phyloP scores from a whole-genome alignment of 2,329 filamentous ascomycete species.

The Ophiognomonia clavigignenti-juglandacearum region DNA sequence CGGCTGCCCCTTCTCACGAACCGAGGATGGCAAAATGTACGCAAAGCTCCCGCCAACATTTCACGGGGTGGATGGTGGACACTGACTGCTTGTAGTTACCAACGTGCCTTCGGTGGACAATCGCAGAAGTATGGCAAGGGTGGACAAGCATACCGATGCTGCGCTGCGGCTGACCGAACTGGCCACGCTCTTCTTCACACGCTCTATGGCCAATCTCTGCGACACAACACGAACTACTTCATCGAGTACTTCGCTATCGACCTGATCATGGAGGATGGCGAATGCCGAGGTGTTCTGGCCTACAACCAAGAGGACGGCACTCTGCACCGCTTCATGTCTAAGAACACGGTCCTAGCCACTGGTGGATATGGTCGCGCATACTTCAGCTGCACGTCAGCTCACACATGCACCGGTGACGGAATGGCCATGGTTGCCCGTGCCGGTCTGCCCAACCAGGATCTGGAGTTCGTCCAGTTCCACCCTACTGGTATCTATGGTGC shows the following conservation, averaged over 20 bases:
- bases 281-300: constrained; percentile 92
- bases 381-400: constrained; percentile 96
- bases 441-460: constrained; percentile 96
- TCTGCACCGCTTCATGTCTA: constrained; percentile 91
- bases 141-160: constrained; percentile 96
- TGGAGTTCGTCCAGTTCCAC: constrained; percentile 99
- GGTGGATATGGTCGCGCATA: constrained; percentile 97
- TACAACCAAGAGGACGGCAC: constrained; percentile 99
- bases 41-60: constrained; percentile 22
- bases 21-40: constrained; percentile 91
- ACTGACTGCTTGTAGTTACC: constrained; percentile 58
- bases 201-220: constrained; percentile 92
- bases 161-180: constrained; percentile 92
- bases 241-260: constrained; percentile 98
- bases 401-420: constrained; percentile 97
- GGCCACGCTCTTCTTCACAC: constrained; percentile 97
- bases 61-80: background rate
- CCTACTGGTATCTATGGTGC: constrained; percentile 98
- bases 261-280: constrained; percentile 94
- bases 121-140: constrained; percentile 94
- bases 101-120: constrained; percentile 97
- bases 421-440: constrained; percentile 99
- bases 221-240: constrained; percentile 99
- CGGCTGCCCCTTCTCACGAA: constrained; percentile 94
- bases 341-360: constrained; percentile 95